Evolutionary conservation across 768 basidiomycete genomes (phyloP), one percentile per base, ranked within the genome.

Genomic region (Calocybe indica): DNA sequence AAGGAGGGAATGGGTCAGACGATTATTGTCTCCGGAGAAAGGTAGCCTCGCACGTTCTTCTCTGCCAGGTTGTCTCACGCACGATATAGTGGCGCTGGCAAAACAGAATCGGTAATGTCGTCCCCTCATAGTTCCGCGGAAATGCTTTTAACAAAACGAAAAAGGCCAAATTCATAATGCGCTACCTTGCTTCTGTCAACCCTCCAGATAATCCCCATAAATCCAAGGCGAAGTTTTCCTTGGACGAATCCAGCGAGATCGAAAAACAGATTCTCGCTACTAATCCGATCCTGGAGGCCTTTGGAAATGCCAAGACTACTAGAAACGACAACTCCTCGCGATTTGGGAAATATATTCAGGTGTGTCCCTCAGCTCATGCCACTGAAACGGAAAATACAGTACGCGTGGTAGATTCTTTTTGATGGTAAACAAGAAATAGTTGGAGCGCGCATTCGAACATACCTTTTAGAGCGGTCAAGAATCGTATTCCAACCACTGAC

Each of bases 331-430:
- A 99, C 65, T 96, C 92, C 6, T 99, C 96, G 14, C 83, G 96
- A 48, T 99, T 99, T 65, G 96, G 96, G 52, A 99, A 99, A 71
- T 99, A 99, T 69, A 97, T 99, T 54, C 95, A 99, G 80, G 96
- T 93, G 43, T 58, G 75, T 61, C 28, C 22, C 2, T 22, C 4
- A 22, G 22, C 4, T 22, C 22, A 22, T 22, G 22, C 22, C 22
- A 22, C 22, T 22, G 22, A 22, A 22, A 22, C 22, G 22, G 22
- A 22, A 22, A 22, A 39, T 37, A 9, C 38, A 35, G 43, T 47
- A 55, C n/a, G 47, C 32, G 4, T 49, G 10, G 34, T 38, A 98
- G 96, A 95, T 99, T 62, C 80, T 98, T 34, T 98, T 99, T 57
- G 94, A 98, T 62, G 88, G 89, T 45, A 78, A 82, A 55, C 92